These are phyloP conservation scores for Cryptosporidium canis DNA, from an alignment of 169 alveolate species.

Conservation along the genomic window DNA sequence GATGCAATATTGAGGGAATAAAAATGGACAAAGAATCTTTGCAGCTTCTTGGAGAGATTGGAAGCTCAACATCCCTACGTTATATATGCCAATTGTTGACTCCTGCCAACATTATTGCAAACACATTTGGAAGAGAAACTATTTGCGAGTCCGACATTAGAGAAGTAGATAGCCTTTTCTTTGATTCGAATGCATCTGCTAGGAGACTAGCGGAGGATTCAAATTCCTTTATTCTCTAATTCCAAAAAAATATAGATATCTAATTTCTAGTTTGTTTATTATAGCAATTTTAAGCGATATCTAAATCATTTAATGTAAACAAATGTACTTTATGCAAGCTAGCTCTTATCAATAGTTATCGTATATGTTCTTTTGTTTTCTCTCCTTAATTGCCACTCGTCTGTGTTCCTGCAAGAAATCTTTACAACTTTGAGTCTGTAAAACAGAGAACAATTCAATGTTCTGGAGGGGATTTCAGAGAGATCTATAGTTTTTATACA, in stretches of 20 bases:
- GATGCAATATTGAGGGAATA: slow-evolving; percentile 96
- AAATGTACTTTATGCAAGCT: background rate
- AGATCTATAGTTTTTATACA: slow-evolving; percentile 40
- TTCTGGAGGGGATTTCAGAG: slow-evolving; percentile 17
- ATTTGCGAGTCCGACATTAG: slow-evolving; percentile 91
- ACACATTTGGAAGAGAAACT: slow-evolving; percentile 90
- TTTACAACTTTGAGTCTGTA: slow-evolving; percentile 75
- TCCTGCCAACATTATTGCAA: slow-evolving; percentile 96
- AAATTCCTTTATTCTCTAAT: slow-evolving; percentile 83
- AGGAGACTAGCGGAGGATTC: slow-evolving; percentile 93
- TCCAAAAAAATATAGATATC: background rate
- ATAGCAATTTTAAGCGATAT: background rate
- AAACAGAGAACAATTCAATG: slow-evolving; percentile 19
- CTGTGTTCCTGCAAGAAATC: slow-evolving; percentile 78
- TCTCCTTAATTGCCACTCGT: slow-evolving; percentile 81
- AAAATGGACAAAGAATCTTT: slow-evolving; percentile 95
- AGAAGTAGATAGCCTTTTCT: slow-evolving; percentile 94
- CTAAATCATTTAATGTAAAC: background rate
- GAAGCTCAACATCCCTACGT: slow-evolving; percentile 95
- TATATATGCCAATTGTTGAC: slow-evolving; percentile 94
- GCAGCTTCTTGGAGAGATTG: slow-evolving; percentile 94
- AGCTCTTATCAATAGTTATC: slow-evolving; percentile 73
- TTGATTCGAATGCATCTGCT: slow-evolving; percentile 97
- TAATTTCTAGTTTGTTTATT: background rate
- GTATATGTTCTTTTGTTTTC: slow-evolving; percentile 81